These are phyloP conservation scores for Kwoniella sp. DNA, from an alignment of 768 basidiomycete species.

Conservation along the genomic window DNA sequence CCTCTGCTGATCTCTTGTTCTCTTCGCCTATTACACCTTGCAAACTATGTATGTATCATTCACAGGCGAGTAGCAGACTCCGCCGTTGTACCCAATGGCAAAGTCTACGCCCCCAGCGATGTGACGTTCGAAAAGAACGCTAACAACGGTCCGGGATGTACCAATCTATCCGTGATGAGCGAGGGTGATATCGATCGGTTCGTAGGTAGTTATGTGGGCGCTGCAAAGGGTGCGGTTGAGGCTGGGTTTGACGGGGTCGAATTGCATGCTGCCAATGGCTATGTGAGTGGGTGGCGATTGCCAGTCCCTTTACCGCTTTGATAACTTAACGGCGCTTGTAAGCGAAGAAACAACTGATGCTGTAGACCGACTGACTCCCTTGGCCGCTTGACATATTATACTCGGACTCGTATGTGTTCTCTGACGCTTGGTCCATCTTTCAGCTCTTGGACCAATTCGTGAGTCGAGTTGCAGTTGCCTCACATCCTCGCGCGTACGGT, in stretches of 20 bases:
- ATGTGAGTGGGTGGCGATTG: constrained; percentile 7
- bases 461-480: not conserved
- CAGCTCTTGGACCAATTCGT: constrained; percentile 65
- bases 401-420: too few relatives aligned
- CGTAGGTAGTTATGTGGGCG: constrained; percentile 60
- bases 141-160: not conserved
- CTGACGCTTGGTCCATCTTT: too few relatives aligned
- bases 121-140: constrained; percentile 3
- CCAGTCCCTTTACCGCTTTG: not conserved
- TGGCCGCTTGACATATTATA: too few relatives aligned
- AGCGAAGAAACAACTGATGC: too few relatives aligned
- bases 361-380: too few relatives aligned
- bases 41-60: too few relatives aligned
- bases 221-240: constrained; percentile 63
- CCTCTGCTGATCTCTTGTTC: too few relatives aligned
- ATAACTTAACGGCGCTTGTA: not conserved
- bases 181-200: constrained; percentile 59
- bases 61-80: constrained; percentile 7
- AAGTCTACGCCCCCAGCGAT: constrained; percentile 3
- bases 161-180: constrained; percentile 26
- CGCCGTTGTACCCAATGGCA: not conserved
- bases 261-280: constrained; percentile 57
- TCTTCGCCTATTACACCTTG: too few relatives aligned
- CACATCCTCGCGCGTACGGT: too few relatives aligned
- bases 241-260: constrained; percentile 74